These are phyloP conservation scores for Wickerhamomyces strasburgensis DNA, from an alignment of 805 yeast genomes.

Conservation along the genomic window DNA sequence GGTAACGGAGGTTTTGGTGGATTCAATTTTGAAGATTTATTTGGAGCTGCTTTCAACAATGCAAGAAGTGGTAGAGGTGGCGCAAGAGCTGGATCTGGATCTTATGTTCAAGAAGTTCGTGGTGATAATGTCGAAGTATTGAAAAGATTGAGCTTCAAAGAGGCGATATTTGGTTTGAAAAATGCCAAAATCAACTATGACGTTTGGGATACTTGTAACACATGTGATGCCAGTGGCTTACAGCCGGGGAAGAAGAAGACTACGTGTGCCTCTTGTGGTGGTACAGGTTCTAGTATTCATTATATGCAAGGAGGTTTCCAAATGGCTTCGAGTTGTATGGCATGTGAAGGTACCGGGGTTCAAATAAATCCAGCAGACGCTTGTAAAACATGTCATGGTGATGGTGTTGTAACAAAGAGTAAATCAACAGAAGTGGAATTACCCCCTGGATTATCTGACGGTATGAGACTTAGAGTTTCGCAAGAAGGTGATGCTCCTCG, in stretches of 20 bases:
- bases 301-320: slow-evolving; percentile 89
- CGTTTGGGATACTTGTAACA: slow-evolving; percentile 68
- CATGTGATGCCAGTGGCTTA: slow-evolving; percentile 85
- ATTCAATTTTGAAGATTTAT: slow-evolving; percentile 56
- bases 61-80: slow-evolving; percentile 26
- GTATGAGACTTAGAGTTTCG: slow-evolving; percentile 74
- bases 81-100: slow-evolving; percentile 11
- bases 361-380: slow-evolving; percentile 59
- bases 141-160: slow-evolving; percentile 73
- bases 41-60: slow-evolving; percentile 45
- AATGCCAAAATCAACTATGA: slow-evolving; percentile 62
- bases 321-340: slow-evolving; percentile 87
- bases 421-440: slow-evolving; percentile 77
- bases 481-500: slow-evolving; percentile 91
- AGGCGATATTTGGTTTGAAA: slow-evolving; percentile 76
- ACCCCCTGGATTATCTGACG: slow-evolving; percentile 87
- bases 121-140: slow-evolving; percentile 87
- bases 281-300: slow-evolving; percentile 88
- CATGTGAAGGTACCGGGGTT: slow-evolving; percentile 89
- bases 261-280: slow-evolving; percentile 85
- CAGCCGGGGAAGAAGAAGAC: slow-evolving; percentile 67
- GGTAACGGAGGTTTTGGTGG: slow-evolving; percentile 29
- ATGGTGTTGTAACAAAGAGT: slow-evolving; percentile 67
- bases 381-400: slow-evolving; percentile 81
- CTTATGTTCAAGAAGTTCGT: slow-evolving; percentile 64